These are phyloP conservation scores for Lumnitzera littorea DNA, from an alignment of 345 rosid genomes.

Conservation along the genomic window DNA sequence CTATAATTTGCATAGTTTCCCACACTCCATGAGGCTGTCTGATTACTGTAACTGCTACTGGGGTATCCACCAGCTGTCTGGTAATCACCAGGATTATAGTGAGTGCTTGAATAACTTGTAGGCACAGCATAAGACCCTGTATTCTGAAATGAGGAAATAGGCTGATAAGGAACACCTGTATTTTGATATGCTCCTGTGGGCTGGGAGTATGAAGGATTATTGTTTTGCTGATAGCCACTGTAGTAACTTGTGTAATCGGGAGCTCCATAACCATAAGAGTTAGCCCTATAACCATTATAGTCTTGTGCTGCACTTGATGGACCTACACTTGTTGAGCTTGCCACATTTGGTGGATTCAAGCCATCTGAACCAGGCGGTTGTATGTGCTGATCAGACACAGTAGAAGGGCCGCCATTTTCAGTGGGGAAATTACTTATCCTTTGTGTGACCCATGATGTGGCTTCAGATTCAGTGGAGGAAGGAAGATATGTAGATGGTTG, in stretches of 20 bases:
- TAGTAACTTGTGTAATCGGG: slow-evolving; percentile 74
- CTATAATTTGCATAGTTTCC: slow-evolving; percentile 59
- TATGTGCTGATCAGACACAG: slow-evolving; percentile 46
- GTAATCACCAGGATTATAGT: slow-evolving; percentile 98
- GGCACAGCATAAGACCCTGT: slow-evolving; percentile 99
- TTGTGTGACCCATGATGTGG: slow-evolving; percentile 46
- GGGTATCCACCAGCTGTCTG: slow-evolving; percentile 95
- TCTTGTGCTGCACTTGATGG: slow-evolving; percentile 47
- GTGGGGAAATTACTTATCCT: slow-evolving; percentile 41
- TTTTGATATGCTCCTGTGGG: slow-evolving; percentile 92
- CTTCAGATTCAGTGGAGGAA: slow-evolving; percentile 32
- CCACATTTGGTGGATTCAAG: slow-evolving; percentile 35
- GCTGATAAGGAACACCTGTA: slow-evolving; percentile 99
- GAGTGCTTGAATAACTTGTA: slow-evolving; percentile 91
- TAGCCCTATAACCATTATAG: slow-evolving; percentile 47
- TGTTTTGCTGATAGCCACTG: slow-evolving; percentile 65
- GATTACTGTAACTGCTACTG: slow-evolving; percentile 62
- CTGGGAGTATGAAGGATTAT: slow-evolving; percentile 67
- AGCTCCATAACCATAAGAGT: slow-evolving; percentile 64
- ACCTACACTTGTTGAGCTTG: slow-evolving; percentile 56
- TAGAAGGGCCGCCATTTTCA: slow-evolving; percentile 48
- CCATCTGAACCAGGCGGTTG: slow-evolving; percentile 45
- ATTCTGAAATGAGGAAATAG: slow-evolving; percentile 98
- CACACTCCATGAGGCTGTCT: slow-evolving; percentile 54
- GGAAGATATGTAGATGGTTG: slow-evolving; percentile 47